phyloP scores from a whole-genome alignment of 805 yeast genomes.

The fission yeast (Schizosaccharomyces pombe) region ASM294v3 CU329670.1:5110001-5110500 shows the following conservation, averaged over 20 bases:
- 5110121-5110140: not conserved
- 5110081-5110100: not conserved
- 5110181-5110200: not conserved
- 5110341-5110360: no score
- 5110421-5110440: not conserved
- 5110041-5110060: not conserved
- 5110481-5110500: slow-evolving; percentile 42
- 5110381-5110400: no score
- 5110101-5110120: not conserved
- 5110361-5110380: no score
- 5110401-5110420: no score
- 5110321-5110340: no score
- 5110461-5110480: slow-evolving; percentile 21
- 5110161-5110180: not conserved
- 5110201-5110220: not conserved
- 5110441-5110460: slow-evolving; percentile 10
- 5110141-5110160: not conserved
- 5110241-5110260: not conserved
- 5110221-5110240: not conserved
- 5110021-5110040: not conserved
- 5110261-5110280: no score
- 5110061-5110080: not conserved
- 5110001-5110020: not conserved
- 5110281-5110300: no score
- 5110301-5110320: no score